Evolutionary conservation across 495 filamentous ascomycete species (phyloP), one percentile per base, ranked within the genome.

Genomic region (Talaromyces adpressus): DNA sequence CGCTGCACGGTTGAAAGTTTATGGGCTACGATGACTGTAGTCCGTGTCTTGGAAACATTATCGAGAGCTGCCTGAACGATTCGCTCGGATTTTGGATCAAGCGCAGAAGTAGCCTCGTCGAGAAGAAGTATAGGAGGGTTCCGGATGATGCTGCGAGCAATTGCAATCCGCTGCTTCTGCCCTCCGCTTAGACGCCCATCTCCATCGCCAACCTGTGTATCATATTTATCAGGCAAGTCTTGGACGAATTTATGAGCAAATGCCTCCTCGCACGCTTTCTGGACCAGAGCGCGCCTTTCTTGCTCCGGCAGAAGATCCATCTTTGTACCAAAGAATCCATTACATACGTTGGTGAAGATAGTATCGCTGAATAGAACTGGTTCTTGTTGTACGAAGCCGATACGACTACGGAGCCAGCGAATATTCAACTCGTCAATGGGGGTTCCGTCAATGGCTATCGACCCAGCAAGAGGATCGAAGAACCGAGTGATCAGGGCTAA

Each of bases 111-210:
- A 0, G 75, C 75, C 68, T 85, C 83, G 51, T 84, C 82, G 4
- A 84, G 70, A 7, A 97, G 78, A 6, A 97, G 79, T 69, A 97
- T 89, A 69, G 87, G 88, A 2, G 92, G 92, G 66, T 93, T 82
- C 12, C 82, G 86, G n/a, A 96, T 87, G 52, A 97, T 87, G 20
- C 89, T 89, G 56, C 92, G 82, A 1, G 92, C 92, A 18, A 90
- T 77, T 6, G 86, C 83, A 4, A 91, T 66, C 34, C 89, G 74
- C 65, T 91, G 88, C 22, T 81, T 80, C 61, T 91, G 70, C 60
- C 79, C 69, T 53, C 81, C 67, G 67, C 67, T 71, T 63, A 86
- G 68, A 58, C 61, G 67, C 25, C 67, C 66, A 0, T 71, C 77
- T 0, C 67, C 39, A 58, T 77, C 77, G 1, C 78, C 77, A 4